Evolutionary conservation across 73 alveolate genomes (phyloP).

Genomic region (Paramecium sonneborni): DNA sequence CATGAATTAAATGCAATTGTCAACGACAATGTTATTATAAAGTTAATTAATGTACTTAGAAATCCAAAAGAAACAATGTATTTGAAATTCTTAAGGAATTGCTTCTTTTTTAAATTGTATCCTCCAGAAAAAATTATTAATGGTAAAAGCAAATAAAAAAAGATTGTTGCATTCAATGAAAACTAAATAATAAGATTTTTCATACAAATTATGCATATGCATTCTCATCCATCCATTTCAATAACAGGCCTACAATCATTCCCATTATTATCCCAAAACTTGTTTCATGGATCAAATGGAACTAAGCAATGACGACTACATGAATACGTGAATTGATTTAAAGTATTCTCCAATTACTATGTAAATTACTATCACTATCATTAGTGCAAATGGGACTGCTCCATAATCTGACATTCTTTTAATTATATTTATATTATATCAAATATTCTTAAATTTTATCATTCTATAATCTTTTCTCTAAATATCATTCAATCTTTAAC

Average conservation of each 20-base stretch:
- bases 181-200: background rate
- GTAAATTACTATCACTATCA: constrained; percentile 13
- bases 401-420: constrained; percentile 19
- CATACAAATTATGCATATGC: constrained; percentile 52
- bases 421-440: background rate
- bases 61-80: constrained; percentile 55
- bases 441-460: background rate
- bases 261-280: constrained; percentile 62
- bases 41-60: constrained; percentile 49
- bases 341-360: constrained; percentile 38
- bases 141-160: constrained; percentile 59
- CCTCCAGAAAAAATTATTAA: constrained; percentile 65
- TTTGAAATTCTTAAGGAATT: constrained; percentile 50
- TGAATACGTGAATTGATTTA: constrained; percentile 43
- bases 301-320: constrained; percentile 12
- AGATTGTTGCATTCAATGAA: constrained; percentile 28
- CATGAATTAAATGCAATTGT: constrained; percentile 45
- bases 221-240: constrained; percentile 37
- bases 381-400: constrained; percentile 42
- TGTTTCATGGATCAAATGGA: constrained; percentile 65
- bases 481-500: too few species aligned
- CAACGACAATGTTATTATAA: constrained; percentile 3
- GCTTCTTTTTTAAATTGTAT: constrained; percentile 56
- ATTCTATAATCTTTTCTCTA: background rate
- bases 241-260: constrained; percentile 22